Evolutionary conservation across 768 basidiomycete genomes (phyloP).

Genomic region (Suillus luteus): DNA sequence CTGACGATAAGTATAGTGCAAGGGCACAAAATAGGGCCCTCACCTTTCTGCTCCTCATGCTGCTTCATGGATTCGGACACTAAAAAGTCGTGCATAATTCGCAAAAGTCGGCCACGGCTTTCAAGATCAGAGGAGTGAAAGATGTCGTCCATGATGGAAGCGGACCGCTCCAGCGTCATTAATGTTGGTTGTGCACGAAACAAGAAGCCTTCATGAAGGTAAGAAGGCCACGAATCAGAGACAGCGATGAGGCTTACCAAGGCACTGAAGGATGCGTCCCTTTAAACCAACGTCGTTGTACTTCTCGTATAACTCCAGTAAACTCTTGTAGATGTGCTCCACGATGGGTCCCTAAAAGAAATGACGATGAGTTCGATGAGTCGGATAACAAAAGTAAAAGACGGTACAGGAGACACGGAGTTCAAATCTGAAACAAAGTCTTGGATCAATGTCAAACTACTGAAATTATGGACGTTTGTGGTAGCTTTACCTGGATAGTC

Average conservation of each 20-base stretch:
- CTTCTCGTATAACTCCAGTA: constrained; percentile 74
- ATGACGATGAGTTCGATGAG: neutral
- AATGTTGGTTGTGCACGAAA: constrained; percentile 91
- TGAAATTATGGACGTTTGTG: neutral
- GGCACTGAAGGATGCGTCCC: constrained; percentile 78
- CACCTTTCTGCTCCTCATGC: constrained; percentile 69
- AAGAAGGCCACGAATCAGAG: neutral
- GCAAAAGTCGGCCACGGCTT: constrained; percentile 69
- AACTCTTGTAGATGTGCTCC: constrained; percentile 78
- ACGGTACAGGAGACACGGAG: neutral
- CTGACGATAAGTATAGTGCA: neutral
- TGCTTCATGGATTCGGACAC: constrained; percentile 82
- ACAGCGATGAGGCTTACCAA: constrained; percentile 54
- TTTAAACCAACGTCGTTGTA: constrained; percentile 58
- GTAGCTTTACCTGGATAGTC: constrained; percentile 57
- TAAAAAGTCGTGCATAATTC: constrained; percentile 91
- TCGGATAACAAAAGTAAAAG: constrained; percentile 10
- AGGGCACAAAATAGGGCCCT: neutral
- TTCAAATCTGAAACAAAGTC: constrained; percentile 57
- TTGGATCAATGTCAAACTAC: constrained; percentile 53
- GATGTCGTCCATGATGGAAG: constrained; percentile 86
- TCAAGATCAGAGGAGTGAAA: constrained; percentile 78
- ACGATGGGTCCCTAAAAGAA: constrained; percentile 60
- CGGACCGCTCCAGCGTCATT: constrained; percentile 81
- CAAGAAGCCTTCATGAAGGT: constrained; percentile 66